A percentile compares a stretch with the other conserved stretches of the same genome.
phyloP scores from a whole-genome alignment of 306 rosid species.

The Malus orientalis region DNA sequence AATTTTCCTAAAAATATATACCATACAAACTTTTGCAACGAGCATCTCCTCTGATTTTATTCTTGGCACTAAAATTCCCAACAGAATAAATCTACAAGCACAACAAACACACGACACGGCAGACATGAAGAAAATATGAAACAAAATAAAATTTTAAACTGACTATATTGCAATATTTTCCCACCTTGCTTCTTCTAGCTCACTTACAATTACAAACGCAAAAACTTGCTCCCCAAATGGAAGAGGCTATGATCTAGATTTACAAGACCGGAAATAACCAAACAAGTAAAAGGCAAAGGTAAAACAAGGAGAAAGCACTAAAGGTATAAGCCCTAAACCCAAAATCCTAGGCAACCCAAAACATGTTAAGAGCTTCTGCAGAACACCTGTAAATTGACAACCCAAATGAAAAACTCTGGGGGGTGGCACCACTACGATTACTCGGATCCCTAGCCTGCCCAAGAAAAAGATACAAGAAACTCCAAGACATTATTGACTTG shows the following conservation, averaged over 20 bases:
- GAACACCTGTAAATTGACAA: slow-evolving; percentile 34
- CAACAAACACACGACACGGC: neutral
- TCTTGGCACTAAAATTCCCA: neutral
- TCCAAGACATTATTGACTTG: slow-evolving; percentile 21
- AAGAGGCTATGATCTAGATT: slow-evolving; percentile 47
- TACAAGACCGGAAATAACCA: slow-evolving; percentile 73
- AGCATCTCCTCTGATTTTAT: neutral
- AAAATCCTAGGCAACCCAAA: slow-evolving; percentile 59
- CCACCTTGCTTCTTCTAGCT: slow-evolving; percentile 80
- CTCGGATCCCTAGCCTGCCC: slow-evolving; percentile 31
- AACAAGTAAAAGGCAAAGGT: slow-evolving; percentile 17
- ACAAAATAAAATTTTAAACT: slow-evolving; percentile 12
- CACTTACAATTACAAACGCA: slow-evolving; percentile 48
- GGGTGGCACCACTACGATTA: slow-evolving; percentile 27
- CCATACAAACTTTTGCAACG: neutral
- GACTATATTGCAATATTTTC: slow-evolving; percentile 69
- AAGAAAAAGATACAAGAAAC: slow-evolving; percentile 36
- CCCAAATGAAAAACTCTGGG: slow-evolving; percentile 22
- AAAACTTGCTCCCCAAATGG: slow-evolving; percentile 37
- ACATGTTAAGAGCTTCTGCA: slow-evolving; percentile 52
- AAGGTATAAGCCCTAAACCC: slow-evolving; percentile 45
- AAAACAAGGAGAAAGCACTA: neutral
- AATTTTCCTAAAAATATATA: too few relatives aligned
- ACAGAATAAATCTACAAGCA: neutral
- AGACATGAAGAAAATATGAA: neutral